Evolutionary conservation across 2,329 filamentous ascomycete genomes (phyloP), one percentile per base, ranked within the genome.

Genomic region (Zymoseptoria passerinii): DNA sequence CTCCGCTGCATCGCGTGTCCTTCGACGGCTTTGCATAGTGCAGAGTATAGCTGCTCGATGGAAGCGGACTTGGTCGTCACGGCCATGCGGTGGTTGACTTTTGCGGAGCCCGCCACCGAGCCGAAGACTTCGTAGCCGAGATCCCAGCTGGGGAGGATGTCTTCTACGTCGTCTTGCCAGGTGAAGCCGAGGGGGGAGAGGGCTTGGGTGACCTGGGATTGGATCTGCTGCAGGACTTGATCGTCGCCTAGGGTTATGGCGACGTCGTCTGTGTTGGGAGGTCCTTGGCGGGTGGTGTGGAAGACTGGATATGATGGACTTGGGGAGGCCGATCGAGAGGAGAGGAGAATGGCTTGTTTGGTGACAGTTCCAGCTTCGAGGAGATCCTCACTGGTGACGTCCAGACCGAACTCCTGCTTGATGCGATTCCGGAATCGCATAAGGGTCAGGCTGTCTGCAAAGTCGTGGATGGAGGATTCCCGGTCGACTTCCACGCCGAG

Each of bases 381-480:
- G 10, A 58, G 52, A 10, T 58, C 57, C 18, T 58, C 53, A 4
- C 10, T 52, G 10, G 52, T 55, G 3, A 58, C 48, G 48, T 54
- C 53, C 9, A 48, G n/a, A 6, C 57, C 53, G 4, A 52, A 35
- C 4, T 51, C 50, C 16, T 51, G 52, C 28, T 58, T 54, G 7
- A 20, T 20, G 8, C 48, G 48, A 48, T 60, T 55, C n/a, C 55
- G 48, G 27, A 60, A 53, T 8, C 58, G 52, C 56, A 61, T 56
- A 1, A 58, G 27, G 8, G 56, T 58, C 23, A 61, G 55, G 9
- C 55, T 58, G 52, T 61, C 58, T 13, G 56, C 58, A 28, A 61
- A 61, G 27, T 61, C 56, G 20, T 52, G 28, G 10, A 53, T 49
- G 8, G 48, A 54, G 19, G 48, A 51, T 27, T 57, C 58, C 7